Conservation (phyloP, 306 rosid species). For the Phaseolus lunatus region DNA sequence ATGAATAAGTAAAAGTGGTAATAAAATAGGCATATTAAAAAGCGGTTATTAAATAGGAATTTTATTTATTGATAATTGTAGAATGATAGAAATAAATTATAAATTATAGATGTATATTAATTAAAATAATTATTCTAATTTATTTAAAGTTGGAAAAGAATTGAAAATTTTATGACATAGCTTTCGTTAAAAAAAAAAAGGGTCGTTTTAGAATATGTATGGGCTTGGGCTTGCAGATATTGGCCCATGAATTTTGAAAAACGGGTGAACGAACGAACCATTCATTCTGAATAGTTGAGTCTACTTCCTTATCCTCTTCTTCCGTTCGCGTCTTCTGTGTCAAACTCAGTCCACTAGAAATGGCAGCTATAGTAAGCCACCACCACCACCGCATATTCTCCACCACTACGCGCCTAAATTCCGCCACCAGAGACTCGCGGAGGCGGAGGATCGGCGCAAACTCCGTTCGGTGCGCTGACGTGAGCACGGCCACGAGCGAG, state of each 20-base stretch:
- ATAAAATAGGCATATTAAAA: no score
- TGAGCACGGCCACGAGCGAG: constrained; percentile 44
- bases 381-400: constrained; percentile 36
- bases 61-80: no score
- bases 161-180: background rate
- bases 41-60: no score
- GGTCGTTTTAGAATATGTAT: background rate
- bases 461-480: constrained; percentile 58
- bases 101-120: no score
- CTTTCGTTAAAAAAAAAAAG: no score
- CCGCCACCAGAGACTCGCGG: constrained; percentile 2
- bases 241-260: background rate
- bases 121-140: background rate
- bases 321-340: background rate
- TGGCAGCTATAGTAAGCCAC: constrained; percentile 48
- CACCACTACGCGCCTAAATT: constrained; percentile 40
- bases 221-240: background rate
- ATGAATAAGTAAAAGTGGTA: no score
- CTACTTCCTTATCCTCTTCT: constrained; percentile 43
- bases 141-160: no score
- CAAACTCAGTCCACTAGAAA: constrained; percentile 13
- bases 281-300: background rate
- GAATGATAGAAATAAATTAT: no score
- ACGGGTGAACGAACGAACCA: background rate
- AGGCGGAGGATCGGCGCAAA: constrained; percentile 6